phyloP scores from a whole-genome alignment of 257 asterid species.

The Solanum clarkiae region DNA sequence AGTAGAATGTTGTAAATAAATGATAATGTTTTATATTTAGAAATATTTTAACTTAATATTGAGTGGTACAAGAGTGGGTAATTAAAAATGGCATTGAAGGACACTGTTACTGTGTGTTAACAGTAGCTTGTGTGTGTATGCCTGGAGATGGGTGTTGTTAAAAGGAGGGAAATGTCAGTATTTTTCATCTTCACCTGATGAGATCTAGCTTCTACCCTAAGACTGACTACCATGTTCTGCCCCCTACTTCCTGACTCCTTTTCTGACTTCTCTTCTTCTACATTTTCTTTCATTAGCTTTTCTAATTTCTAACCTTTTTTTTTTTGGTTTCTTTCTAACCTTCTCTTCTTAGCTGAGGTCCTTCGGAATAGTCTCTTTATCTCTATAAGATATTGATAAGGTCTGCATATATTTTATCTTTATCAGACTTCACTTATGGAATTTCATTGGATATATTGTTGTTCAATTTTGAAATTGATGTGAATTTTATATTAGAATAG shows the following conservation, averaged over 20 bases:
- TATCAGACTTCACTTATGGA: too few relatives aligned
- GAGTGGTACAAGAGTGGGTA: background rate
- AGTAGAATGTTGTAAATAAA: too few relatives aligned
- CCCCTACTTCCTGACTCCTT: background rate
- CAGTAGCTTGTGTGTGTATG: conserved; percentile 12
- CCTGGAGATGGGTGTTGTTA: conserved; percentile 1
- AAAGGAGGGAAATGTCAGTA: conserved; percentile 10
- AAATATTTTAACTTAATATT: too few relatives aligned
- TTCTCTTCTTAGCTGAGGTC: background rate
- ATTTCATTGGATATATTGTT: too few relatives aligned
- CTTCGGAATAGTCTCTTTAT: too few relatives aligned
- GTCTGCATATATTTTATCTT: too few relatives aligned
- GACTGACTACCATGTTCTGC: background rate
- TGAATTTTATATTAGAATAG: background rate
- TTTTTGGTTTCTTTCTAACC: background rate
- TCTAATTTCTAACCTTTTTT: background rate
- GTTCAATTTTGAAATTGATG: background rate
- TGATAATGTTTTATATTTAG: too few relatives aligned
- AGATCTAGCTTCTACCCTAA: background rate
- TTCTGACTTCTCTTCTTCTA: background rate
- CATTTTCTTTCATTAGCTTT: background rate
- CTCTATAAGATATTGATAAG: too few relatives aligned
- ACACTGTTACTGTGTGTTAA: background rate
- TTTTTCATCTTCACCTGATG: background rate
- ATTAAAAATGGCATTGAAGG: background rate